phyloP scores from a whole-genome alignment of 805 yeast species.

The Kregervanrija delftensis region DNA sequence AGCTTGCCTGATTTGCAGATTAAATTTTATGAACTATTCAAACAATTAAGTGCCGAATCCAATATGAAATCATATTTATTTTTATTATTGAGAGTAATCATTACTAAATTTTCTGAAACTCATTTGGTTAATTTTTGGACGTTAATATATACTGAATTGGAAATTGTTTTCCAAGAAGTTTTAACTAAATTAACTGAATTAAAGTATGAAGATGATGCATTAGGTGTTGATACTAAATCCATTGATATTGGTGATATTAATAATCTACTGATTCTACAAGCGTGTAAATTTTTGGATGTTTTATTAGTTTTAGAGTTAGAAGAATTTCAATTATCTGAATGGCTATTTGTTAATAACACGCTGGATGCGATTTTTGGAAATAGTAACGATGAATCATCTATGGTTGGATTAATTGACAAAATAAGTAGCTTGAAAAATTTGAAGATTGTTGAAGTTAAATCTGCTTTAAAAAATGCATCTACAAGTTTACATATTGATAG shows the following conservation, averaged over 20 bases:
- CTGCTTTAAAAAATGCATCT: constrained; percentile 16
- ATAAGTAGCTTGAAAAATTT: constrained; percentile 24
- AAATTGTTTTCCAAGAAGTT: constrained; percentile 38
- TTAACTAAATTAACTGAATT: constrained; percentile 15
- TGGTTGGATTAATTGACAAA: constrained; percentile 32
- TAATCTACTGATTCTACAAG: constrained; percentile 40
- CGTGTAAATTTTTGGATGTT: constrained; percentile 75
- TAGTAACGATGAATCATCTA: constrained; percentile 17
- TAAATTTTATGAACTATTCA: constrained; percentile 25
- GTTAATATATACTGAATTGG: constrained; percentile 54
- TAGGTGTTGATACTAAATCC: too few species aligned
- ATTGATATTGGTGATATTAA: constrained; percentile 22
- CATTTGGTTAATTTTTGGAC: constrained; percentile 71
- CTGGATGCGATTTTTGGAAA: constrained; percentile 25
- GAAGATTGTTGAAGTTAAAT: constrained; percentile 7
- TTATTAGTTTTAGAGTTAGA: constrained; percentile 62
- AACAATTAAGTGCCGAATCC: constrained; percentile 14
- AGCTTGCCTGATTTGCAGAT: constrained; percentile 39
- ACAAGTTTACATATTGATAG: constrained; percentile 6
- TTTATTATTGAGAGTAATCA: constrained; percentile 55
- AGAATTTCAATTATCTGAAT: constrained; percentile 70
- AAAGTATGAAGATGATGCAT: constrained; percentile 8
- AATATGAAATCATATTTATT: constrained; percentile 39
- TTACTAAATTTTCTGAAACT: constrained; percentile 53
- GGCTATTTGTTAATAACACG: constrained; percentile 76